Base-by-base conservation (phyloP, 2,329 filamentous ascomycete genomes). In the Sordariomycetes sp. region DNA sequence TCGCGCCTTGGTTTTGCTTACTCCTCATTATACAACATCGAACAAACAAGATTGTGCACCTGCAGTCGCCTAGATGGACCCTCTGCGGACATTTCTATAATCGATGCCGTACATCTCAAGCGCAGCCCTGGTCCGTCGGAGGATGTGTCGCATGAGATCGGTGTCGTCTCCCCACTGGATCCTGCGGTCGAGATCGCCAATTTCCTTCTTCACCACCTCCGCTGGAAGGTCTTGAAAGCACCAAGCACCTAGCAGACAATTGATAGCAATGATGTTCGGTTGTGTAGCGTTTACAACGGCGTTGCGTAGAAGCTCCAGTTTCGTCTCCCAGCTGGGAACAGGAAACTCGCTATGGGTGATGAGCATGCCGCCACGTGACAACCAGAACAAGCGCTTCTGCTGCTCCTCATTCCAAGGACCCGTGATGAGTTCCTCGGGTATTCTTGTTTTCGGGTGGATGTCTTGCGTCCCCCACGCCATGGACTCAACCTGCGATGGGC, bases 311-410 rank as follows among this genome's bases (percentile, higher is more conserved):
- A 54, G 55, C 30, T 57, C 44, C 4, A 55, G 38, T 31, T 56
- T 62, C 19, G 53, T 31, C 37, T 70, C 66, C 66, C 66, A 69
- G 2, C 59, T 42, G 3, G 37, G 39, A n/a, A 35, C 24, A 14
- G 18, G 7, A 15, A 21, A 18, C 11, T 29, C 33, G 4, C 20
- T 17, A 10, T 30, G 49, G 37, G 54, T 49, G 23, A 37, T 34
- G 16, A 42, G 45, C 33, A 58, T 49, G 11, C 64, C 63, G 6
- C 53, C 58, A 23, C 60, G 55, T 8, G 56, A 46, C 15, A 70
- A 50, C 66, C 66, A 69, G 45, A 67, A 66, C 5, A 69, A 48
- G 19, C 63, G 62, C 25, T 58, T 54, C 17, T 53, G 46, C 27
- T 51, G 45, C 24, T 57, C 54, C 4, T 58, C 57, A 17, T 57